phyloP scores from a whole-genome alignment of 306 rosid genomes.

The Lagenaria siceraria region DNA sequence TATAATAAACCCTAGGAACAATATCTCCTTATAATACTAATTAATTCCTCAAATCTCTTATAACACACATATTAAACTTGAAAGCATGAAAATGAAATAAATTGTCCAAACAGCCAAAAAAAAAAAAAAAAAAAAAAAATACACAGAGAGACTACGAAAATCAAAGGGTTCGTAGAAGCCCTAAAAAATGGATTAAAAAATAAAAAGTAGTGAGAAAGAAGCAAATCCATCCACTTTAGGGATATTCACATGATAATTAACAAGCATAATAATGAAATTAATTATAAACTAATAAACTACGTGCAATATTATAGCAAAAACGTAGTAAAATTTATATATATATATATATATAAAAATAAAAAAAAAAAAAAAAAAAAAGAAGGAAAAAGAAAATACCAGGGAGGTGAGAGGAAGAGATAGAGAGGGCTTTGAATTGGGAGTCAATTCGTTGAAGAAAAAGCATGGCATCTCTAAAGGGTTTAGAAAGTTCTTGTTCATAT shows the following conservation, averaged over 20 bases:
- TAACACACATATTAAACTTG: not conserved
- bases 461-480: conserved; percentile 94
- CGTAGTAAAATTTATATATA: not conserved
- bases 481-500: conserved; percentile 87
- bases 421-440: conserved; percentile 66
- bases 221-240: not conserved
- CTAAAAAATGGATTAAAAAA: not conserved
- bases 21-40: not conserved
- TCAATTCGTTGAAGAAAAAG: conserved; percentile 73
- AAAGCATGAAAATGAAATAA: not conserved
- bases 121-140: not conserved
- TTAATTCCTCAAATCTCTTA: not conserved
- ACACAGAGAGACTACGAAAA: not conserved
- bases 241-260: not conserved
- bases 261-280: not conserved
- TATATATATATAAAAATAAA: too few species aligned
- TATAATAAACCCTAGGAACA: not conserved
- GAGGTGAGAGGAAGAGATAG: conserved; percentile 48
- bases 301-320: not conserved
- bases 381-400: not conserved
- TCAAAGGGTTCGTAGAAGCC: not conserved
- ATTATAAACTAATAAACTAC: not conserved
- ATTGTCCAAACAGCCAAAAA: not conserved
- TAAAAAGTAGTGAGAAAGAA: not conserved
- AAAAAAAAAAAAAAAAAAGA: not conserved